Evolutionary conservation across 805 yeast species (phyloP), one percentile per base, ranked within the genome.

Genomic region (Candida awuae): DNA sequence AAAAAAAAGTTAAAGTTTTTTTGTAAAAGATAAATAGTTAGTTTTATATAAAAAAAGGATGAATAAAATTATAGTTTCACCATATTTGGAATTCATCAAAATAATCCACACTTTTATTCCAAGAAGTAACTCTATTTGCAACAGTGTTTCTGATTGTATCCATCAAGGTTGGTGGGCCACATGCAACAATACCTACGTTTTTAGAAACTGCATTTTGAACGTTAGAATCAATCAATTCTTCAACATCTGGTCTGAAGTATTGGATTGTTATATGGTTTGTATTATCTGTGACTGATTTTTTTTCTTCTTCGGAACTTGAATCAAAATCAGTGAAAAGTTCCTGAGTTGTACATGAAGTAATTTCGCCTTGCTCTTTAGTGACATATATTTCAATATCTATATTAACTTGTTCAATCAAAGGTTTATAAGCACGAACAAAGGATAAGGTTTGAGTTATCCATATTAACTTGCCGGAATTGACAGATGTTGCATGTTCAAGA

Each of bases 21-120:
- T 8, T 8, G 30, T 28, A 28, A n/a, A 28, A 8, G 17, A 7
- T 28, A n/a, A 28, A 28, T 8, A 28, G 8, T 15, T 28, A 8
- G 8, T 15, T 28, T 28, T 8, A 15, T 7, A 13, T n/a, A 8
- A n/a, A 8, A 8, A 8, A 28, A 28, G 13, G 14, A 28, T 7
- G 8, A 28, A 28, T 28, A 8, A n/a, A 7, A n/a, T 7, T 28
- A 22, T 22, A 22, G 10, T 8, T 8, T 8, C 25, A 77, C 94
- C 94, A 84, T 12, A 71, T 66, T 60, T 81, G 86, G 35, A 80
- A 68, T 52, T 82, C 88, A 54, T 85, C 94, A 52, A 67, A 78
- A 51, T 77, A 77, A 44, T 80, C 88, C 15, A 83, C 71, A 32
- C 83, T 67, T 35, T 68, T 63, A 13, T 66, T 55, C 37, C 61